A percentile compares a stretch with the other conserved stretches of the same genome.
phyloP scores from a whole-genome alignment of 75 land plant species.

The Selaginella moellendorffii region DNA sequence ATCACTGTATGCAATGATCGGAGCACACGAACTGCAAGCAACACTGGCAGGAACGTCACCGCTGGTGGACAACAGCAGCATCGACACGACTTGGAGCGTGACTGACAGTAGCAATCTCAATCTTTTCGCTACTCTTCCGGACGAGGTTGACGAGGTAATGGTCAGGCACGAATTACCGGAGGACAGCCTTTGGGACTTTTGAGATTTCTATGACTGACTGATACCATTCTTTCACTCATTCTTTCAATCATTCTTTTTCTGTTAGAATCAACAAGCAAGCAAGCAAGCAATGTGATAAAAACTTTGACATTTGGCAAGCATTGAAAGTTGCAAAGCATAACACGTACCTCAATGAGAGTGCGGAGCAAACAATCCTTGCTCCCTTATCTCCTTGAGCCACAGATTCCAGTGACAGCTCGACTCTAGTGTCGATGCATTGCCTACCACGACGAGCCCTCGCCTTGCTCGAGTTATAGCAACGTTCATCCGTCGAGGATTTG shows the following conservation, averaged over 20 bases:
- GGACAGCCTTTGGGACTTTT: background rate
- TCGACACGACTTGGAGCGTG: background rate
- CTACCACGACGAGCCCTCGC: conserved; percentile 24
- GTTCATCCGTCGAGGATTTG: conserved; percentile 28
- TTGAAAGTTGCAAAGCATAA: no score
- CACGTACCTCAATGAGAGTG: no score
- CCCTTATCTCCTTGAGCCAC: conserved; percentile 16
- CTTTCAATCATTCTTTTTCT: background rate
- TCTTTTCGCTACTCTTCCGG: background rate
- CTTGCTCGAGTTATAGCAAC: conserved; percentile 26
- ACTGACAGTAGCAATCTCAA: background rate
- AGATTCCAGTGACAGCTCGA: conserved; percentile 17
- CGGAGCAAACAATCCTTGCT: conserved; percentile 6
- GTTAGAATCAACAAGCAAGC: no score
- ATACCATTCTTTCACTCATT: background rate
- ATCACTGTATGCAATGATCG: conserved; percentile 30
- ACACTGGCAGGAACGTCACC: background rate
- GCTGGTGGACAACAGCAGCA: background rate
- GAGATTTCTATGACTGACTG: background rate
- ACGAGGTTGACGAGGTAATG: background rate
- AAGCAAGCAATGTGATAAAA: no score
- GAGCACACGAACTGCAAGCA: conserved; percentile 24
- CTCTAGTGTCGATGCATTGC: conserved; percentile 16
- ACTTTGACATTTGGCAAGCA: no score
- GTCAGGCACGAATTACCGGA: background rate